phyloP scores from a whole-genome alignment of 257 asterid genomes.

The Linaria vulgaris region DNA sequence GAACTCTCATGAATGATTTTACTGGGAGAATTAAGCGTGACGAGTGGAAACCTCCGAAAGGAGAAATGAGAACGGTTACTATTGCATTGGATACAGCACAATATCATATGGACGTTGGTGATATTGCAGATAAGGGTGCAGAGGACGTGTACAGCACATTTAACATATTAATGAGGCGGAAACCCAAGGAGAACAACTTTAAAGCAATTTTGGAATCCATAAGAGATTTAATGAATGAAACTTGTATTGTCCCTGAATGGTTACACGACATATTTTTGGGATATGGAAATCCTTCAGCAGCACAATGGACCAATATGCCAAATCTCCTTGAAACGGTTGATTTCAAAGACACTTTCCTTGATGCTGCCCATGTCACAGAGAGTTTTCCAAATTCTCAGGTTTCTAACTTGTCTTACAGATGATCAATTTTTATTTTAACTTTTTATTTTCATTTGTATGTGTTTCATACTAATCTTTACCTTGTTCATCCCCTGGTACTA shows the following conservation, averaged over 20 bases:
- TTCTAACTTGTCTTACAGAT: conserved; percentile 11
- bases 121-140: conserved; percentile 88
- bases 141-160: conserved; percentile 88
- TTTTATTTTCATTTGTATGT: too few species aligned
- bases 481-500: conserved; percentile 21
- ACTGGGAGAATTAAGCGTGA: conserved; percentile 96
- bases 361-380: conserved; percentile 80
- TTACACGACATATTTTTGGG: conserved; percentile 97
- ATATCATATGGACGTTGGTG: conserved; percentile 95
- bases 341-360: conserved; percentile 92
- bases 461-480: conserved; percentile 12
- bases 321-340: conserved; percentile 82
- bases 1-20: conserved; percentile 94
- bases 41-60: conserved; percentile 99
- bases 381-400: conserved; percentile 92
- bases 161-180: conserved; percentile 93
- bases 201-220: conserved; percentile 97
- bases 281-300: conserved; percentile 95
- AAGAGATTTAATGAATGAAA: conserved; percentile 98
- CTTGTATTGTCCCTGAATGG: conserved; percentile 99
- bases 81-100: conserved; percentile 97
- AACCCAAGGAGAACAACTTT: conserved; percentile 97
- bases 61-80: conserved; percentile 89
- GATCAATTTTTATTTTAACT: conserved; percentile 1
- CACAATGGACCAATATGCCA: conserved; percentile 94